These are phyloP conservation scores for Penicillium polonicum DNA, from an alignment of 2,329 filamentous ascomycete species.

Conservation along the genomic window DNA sequence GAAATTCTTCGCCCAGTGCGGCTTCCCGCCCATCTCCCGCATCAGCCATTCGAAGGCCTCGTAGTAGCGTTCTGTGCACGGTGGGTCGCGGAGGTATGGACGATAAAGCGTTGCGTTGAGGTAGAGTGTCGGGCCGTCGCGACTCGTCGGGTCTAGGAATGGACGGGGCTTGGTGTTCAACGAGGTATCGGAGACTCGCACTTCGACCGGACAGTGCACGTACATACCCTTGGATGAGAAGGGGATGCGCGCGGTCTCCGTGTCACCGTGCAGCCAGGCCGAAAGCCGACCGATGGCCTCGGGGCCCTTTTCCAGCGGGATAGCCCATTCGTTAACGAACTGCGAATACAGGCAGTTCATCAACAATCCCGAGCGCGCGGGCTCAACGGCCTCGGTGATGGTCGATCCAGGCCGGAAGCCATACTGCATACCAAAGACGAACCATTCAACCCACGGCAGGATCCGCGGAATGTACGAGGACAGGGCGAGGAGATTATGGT, in stretches of 20 bases:
- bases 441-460: slow-evolving; percentile 88
- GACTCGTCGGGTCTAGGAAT: slow-evolving; percentile 70
- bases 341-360: slow-evolving; percentile 99
- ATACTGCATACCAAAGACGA: slow-evolving; percentile 97
- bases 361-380: slow-evolving; percentile 74
- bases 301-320: slow-evolving; percentile 80
- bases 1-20: slow-evolving; percentile 96
- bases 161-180: slow-evolving; percentile 53
- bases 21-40: slow-evolving; percentile 75
- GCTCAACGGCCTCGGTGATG: slow-evolving; percentile 72
- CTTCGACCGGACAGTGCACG: slow-evolving; percentile 87
- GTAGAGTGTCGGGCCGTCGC: slow-evolving; percentile 73
- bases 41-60: slow-evolving; percentile 88
- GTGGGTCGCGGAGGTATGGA: slow-evolving; percentile 74
- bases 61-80: slow-evolving; percentile 75
- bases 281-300: slow-evolving; percentile 80
- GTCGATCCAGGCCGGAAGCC: slow-evolving; percentile 70
- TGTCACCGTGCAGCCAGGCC: slow-evolving; percentile 78
- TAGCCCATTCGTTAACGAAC: slow-evolving; percentile 96
- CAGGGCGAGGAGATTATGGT: slow-evolving; percentile 84
- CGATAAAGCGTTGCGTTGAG: slow-evolving; percentile 88
- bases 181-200: slow-evolving; percentile 75
- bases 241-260: slow-evolving; percentile 70
- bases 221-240: slow-evolving; percentile 76
- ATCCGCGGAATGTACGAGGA: slow-evolving; percentile 75